phyloP scores from a whole-genome alignment of 2,329 filamentous ascomycete species.

The Neoarthrinium moseri region DNA sequence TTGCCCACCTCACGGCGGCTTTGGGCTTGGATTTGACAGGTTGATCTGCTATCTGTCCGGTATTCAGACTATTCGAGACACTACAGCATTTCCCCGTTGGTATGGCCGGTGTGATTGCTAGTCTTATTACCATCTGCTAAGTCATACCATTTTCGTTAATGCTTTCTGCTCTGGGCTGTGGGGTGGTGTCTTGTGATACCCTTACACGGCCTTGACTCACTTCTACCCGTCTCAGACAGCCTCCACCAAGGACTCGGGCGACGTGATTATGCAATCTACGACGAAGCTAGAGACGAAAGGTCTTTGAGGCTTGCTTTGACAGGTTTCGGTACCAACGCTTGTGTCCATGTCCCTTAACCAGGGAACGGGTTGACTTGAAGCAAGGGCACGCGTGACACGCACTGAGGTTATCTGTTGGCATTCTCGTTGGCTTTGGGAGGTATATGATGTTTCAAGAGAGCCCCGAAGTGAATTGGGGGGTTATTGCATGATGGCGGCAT shows the following conservation, averaged over 20 bases:
- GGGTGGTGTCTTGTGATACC: conserved; percentile 25
- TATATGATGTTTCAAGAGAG: too few relatives aligned
- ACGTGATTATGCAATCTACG: conserved; percentile 17
- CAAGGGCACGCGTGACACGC: not conserved
- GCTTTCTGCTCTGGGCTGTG: conserved; percentile 36
- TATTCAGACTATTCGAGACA: conserved; percentile 78
- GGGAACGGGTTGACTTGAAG: too few relatives aligned
- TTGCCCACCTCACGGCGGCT: conserved; percentile 88
- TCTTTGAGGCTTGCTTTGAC: conserved; percentile 18
- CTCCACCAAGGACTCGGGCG: conserved; percentile 19
- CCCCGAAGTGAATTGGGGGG: too few relatives aligned
- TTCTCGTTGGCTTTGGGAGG: not conserved
- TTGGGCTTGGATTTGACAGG: conserved; percentile 86
- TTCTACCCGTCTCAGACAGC: conserved; percentile 17
- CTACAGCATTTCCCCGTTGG: conserved; percentile 82
- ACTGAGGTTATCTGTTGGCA: too few relatives aligned
- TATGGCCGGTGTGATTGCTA: conserved; percentile 61
- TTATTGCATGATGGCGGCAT: too few relatives aligned
- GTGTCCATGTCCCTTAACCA: too few relatives aligned
- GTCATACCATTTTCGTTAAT: conserved; percentile 34
- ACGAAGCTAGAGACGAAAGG: conserved; percentile 15
- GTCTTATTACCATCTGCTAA: conserved; percentile 12
- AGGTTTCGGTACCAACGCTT: conserved; percentile 15
- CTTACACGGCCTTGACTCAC: conserved; percentile 21
- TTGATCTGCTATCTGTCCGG: conserved; percentile 81